Conservation (phyloP, 208 protist genomes). For the Leishmania tarentolae region DNA sequence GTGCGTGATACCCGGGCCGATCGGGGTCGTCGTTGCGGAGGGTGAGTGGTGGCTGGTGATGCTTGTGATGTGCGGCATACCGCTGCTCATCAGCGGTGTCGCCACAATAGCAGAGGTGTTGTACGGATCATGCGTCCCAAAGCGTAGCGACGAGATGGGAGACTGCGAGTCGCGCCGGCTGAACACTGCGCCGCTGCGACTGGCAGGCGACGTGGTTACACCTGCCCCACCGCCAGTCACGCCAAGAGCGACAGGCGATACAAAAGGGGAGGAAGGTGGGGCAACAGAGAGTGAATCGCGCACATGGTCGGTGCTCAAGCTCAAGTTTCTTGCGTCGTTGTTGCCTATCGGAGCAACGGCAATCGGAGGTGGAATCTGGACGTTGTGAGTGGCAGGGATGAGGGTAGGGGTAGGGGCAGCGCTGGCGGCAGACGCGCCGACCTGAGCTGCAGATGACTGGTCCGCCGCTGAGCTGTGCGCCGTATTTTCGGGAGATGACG, state of each 20-base stretch:
- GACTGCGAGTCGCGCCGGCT: conserved; percentile 14
- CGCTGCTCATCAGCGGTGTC: background rate
- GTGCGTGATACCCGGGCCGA: background rate
- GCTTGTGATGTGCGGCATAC: conserved; percentile 10
- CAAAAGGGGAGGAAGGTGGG: background rate
- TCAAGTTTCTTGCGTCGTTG: background rate
- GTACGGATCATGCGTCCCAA: conserved; percentile 26
- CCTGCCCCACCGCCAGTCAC: background rate
- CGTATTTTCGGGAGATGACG: background rate
- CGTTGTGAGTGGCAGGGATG: background rate
- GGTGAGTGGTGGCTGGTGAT: conserved; percentile 14
- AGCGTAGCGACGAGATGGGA: conserved; percentile 9
- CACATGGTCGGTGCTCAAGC: background rate
- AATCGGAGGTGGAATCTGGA: background rate
- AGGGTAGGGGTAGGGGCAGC: background rate
- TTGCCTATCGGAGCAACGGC: background rate
- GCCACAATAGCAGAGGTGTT: conserved; percentile 12
- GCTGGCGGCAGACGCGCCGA: background rate
- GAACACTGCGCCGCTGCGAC: conserved; percentile 4
- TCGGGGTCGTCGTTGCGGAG: conserved; percentile 17
- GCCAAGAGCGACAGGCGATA: background rate
- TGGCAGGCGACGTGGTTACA: background rate
- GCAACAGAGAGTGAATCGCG: background rate
- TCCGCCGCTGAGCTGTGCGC: background rate
- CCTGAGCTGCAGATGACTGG: background rate